A percentile compares a stretch with the other conserved stretches of the same genome.
phyloP scores from a whole-genome alignment of 2,329 filamentous ascomycete species.

The Sarocladium kiliense region DNA sequence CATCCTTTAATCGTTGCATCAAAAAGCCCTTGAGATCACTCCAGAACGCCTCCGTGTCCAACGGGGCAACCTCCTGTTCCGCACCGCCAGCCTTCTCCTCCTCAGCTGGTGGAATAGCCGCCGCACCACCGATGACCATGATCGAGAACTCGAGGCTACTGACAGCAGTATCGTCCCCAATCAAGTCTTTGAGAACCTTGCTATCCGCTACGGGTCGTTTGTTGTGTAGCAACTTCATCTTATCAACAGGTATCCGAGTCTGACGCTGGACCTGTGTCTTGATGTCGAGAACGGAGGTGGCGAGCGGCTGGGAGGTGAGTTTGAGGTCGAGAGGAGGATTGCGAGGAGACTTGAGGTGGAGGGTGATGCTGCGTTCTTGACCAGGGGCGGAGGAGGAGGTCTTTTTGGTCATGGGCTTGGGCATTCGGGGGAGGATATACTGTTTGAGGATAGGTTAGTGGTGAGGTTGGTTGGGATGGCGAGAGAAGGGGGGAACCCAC shows the following conservation, averaged over 20 bases:
- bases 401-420: slow-evolving; percentile 48
- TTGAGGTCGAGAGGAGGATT: slow-evolving; percentile 66
- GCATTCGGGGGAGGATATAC: slow-evolving; percentile 69
- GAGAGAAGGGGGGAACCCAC: slow-evolving; percentile 41
- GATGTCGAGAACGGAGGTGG: slow-evolving; percentile 73
- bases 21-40: slow-evolving; percentile 76
- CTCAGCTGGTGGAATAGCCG: slow-evolving; percentile 37
- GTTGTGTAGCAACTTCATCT: slow-evolving; percentile 79
- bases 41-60: slow-evolving; percentile 79
- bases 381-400: slow-evolving; percentile 42
- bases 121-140: slow-evolving; percentile 77
- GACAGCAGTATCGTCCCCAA: slow-evolving; percentile 43
- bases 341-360: slow-evolving; percentile 71
- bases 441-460: slow-evolving; percentile 26
- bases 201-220: slow-evolving; percentile 80
- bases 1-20: slow-evolving; percentile 71
- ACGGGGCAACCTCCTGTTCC: slow-evolving; percentile 38
- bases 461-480: not conserved
- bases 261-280: slow-evolving; percentile 64
- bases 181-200: slow-evolving; percentile 70
- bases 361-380: slow-evolving; percentile 46
- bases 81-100: slow-evolving; percentile 20
- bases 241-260: slow-evolving; percentile 61
- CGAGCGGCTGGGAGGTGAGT: slow-evolving; percentile 54
- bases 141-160: slow-evolving; percentile 68